A percentile compares a stretch with the other conserved stretches of the same genome.
These are phyloP conservation scores for Pichia cabralensis DNA, from an alignment of 805 yeast species.

Conservation along the genomic window DNA sequence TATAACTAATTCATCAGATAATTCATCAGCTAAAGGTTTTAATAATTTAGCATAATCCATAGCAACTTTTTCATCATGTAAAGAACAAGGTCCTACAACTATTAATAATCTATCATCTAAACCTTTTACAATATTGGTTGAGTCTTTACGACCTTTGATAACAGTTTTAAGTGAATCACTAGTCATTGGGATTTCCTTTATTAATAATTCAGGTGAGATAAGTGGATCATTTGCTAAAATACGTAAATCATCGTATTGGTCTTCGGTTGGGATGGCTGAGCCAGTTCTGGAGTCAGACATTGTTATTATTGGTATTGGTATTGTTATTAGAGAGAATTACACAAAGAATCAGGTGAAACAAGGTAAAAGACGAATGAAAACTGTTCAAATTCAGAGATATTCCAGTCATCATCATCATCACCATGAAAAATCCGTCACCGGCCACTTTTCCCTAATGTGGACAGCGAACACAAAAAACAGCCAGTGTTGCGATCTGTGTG, in stretches of 20 bases:
- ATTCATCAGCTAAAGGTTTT: constrained; percentile 56
- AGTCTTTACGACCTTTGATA: constrained; percentile 65
- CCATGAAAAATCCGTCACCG: too few relatives aligned
- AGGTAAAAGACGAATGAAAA: too few relatives aligned
- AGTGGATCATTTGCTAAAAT: constrained; percentile 88
- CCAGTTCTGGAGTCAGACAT: constrained; percentile 9
- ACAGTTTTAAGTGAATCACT: constrained; percentile 51
- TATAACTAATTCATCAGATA: constrained; percentile 66
- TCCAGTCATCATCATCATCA: too few relatives aligned
- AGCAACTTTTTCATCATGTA: constrained; percentile 86
- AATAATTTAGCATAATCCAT: constrained; percentile 74
- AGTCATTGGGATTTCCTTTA: constrained; percentile 69
- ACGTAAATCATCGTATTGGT: constrained; percentile 67
- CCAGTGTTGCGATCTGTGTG: too few relatives aligned
- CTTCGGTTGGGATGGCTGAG: constrained; percentile 41
- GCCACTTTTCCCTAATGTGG: too few relatives aligned
- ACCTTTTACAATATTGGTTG: constrained; percentile 63
- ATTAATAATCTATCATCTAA: constrained; percentile 77
- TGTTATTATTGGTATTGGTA: too few relatives aligned
- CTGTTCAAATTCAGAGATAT: too few relatives aligned
- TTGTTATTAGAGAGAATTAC: too few relatives aligned
- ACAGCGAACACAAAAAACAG: too few relatives aligned
- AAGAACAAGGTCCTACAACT: constrained; percentile 94
- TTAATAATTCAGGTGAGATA: constrained; percentile 84
- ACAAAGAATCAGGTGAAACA: too few relatives aligned